phyloP scores from a whole-genome alignment of 306 rosid species.

The Canavalia ensiformis region DNA sequence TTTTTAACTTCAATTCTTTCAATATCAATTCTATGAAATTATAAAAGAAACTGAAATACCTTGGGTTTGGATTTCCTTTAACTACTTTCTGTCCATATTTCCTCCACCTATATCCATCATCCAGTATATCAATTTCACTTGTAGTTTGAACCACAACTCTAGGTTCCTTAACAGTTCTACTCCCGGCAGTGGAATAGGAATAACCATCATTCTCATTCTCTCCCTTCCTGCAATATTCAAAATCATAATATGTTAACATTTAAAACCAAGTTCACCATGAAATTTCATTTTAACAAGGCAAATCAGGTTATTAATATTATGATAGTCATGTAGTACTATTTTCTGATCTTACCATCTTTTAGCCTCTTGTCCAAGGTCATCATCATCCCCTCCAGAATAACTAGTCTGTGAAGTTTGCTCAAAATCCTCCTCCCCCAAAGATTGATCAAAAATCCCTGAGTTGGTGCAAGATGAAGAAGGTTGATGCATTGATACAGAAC shows the following conservation, averaged over 20 bases:
- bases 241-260: not conserved
- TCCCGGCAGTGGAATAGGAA: conserved; percentile 56
- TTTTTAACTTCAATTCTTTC: not conserved
- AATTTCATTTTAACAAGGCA: not conserved
- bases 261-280: conserved; percentile 2
- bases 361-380: conserved; percentile 65
- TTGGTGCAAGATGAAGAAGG: conserved; percentile 42
- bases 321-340: not conserved
- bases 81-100: conserved; percentile 92
- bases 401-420: conserved; percentile 64
- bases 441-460: conserved; percentile 55
- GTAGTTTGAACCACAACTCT: conserved; percentile 92
- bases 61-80: conserved; percentile 85
- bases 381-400: conserved; percentile 55
- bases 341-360: conserved; percentile 64
- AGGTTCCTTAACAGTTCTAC: conserved; percentile 74
- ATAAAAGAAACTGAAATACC: conserved; percentile 47
- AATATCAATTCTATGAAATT: not conserved
- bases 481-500: conserved; percentile 47
- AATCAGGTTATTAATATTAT: not conserved
- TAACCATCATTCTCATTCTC: conserved; percentile 61
- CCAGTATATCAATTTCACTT: conserved; percentile 81
- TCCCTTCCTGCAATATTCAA: conserved; percentile 61
- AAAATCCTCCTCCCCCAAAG: conserved; percentile 65
- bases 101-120: conserved; percentile 89